A percentile compares a stretch with the other conserved stretches of the same genome.
Conservation (phyloP, 768 basidiomycete genomes). For the Leucosporidium creatinivorum region DNA sequence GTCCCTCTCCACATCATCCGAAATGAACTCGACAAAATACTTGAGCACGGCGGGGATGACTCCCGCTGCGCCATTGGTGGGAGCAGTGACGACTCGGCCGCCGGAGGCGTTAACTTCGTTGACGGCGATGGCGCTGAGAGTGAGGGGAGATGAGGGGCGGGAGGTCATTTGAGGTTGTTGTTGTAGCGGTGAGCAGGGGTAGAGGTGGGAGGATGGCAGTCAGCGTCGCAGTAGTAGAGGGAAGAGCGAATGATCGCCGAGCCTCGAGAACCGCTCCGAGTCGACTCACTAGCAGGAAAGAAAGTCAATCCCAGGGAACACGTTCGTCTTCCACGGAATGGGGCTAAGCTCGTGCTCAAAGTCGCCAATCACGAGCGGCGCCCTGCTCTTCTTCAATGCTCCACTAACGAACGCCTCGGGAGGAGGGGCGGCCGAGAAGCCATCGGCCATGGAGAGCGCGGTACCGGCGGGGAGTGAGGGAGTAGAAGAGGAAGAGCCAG, state of each 20-base stretch:
- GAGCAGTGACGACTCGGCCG: constrained; percentile 88
- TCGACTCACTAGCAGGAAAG: constrained; percentile 65
- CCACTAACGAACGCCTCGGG: not conserved
- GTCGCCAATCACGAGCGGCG: constrained; percentile 18
- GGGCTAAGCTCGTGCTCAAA: constrained; percentile 12
- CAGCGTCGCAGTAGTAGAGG: not conserved
- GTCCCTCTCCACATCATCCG: constrained; percentile 80
- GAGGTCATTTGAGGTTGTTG: not conserved
- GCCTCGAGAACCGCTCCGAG: too few relatives aligned
- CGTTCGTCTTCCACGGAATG: constrained; percentile 1
- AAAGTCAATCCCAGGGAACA: constrained; percentile 86
- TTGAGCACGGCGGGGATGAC: constrained; percentile 77
- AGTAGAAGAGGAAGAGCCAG: not conserved
- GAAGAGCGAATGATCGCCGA: not conserved
- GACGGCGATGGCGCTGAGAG: constrained; percentile 50
- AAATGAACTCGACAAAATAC: constrained; percentile 59
- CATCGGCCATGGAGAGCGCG: constrained; percentile 11
- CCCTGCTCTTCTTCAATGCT: not conserved
- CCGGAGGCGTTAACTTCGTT: constrained; percentile 92
- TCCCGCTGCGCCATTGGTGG: constrained; percentile 61
- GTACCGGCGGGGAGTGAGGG: not conserved
- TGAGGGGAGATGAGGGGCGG: not conserved
- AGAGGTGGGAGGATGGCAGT: not conserved
- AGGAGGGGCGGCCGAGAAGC: not conserved
- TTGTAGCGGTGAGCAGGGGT: constrained; percentile 47